Evolutionary conservation across 768 basidiomycete genomes (phyloP), one percentile per base, ranked within the genome.

Genomic region (Pulveroboletus sp.): DNA sequence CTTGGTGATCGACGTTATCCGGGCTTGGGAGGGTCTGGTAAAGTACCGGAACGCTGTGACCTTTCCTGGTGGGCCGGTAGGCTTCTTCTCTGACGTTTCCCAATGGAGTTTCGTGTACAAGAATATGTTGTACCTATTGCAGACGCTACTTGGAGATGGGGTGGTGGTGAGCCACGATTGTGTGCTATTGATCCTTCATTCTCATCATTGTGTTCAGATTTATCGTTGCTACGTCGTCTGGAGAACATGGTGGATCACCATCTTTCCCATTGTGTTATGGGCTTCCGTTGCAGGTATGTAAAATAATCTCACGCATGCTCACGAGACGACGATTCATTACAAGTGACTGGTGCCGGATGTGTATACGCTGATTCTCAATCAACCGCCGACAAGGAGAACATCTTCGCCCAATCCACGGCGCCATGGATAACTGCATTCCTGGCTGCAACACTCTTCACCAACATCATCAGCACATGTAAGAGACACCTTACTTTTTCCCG

Each of bases 21-120:
- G 62, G 13, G 27, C 57, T 10, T 34, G 52, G 24, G 44, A 54
- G 17, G 67, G 64, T 7, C 45, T 66, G 12, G 53, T 69, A 4
- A 35, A 33, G 20, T 42, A 58, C 21, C 58, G 62, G 7, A 45
- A 56, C 34, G 12, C 32, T 16, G 12, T 16, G 12, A 52, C 47
- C 2, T 51, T 50, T 19, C 55, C 53, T n/a, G 54, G 55, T 8
- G 67, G 65, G 1, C 66, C 67, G 5, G 10, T 51, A 6, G 51
- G 38, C 1, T 68, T 56, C 44, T 67, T 69, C 50, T 51, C 58
- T 1, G 55, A 63, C 39, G 43, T 55, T 4, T 40, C 60, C 21
- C 50, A 69, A 25, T 58, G 53, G 35, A 62, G 59, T 14, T 66
- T 68, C 35, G 51, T 69, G 16, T 62, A 58, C 45, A 67, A 65